A percentile compares a stretch with the other conserved stretches of the same genome.
phyloP scores from a whole-genome alignment of 177 flowering plant species.

The Tripterygium wilfordii region DNA sequence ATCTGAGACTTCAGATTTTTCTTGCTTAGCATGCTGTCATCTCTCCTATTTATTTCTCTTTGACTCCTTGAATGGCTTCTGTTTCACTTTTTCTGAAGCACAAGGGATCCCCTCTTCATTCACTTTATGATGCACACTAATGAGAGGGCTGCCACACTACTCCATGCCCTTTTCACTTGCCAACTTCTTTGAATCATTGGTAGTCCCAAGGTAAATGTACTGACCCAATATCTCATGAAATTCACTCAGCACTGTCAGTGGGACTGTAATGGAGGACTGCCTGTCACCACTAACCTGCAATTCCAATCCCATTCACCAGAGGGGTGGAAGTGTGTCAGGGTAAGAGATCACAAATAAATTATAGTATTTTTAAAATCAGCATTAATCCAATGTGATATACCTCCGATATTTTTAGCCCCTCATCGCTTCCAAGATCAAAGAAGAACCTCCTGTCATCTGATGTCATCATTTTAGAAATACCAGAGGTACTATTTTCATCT shows the following conservation, averaged over 20 bases:
- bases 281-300: background rate
- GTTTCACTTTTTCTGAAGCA: no score
- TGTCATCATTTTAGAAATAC: background rate
- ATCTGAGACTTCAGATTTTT: no score
- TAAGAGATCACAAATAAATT: background rate
- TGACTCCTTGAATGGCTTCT: background rate
- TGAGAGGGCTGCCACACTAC: no score
- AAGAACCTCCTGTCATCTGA: background rate
- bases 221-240: background rate
- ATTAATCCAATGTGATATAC: background rate
- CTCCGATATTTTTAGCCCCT: background rate
- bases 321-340: no score
- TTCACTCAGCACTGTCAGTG: background rate
- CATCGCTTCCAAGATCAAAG: conserved; percentile 1
- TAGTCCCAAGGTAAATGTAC: background rate
- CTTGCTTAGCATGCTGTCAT: background rate
- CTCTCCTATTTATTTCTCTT: background rate
- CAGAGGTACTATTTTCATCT: background rate
- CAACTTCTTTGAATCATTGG: background rate
- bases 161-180: no score
- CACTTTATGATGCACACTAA: no score
- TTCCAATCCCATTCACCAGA: no score
- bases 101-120: no score
- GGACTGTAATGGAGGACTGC: background rate
- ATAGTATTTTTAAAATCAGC: background rate